A percentile compares a stretch with the other conserved stretches of the same genome.
phyloP scores from a whole-genome alignment of 176 grass and related monocot species.

The Tillandsia leiboldiana region DNA sequence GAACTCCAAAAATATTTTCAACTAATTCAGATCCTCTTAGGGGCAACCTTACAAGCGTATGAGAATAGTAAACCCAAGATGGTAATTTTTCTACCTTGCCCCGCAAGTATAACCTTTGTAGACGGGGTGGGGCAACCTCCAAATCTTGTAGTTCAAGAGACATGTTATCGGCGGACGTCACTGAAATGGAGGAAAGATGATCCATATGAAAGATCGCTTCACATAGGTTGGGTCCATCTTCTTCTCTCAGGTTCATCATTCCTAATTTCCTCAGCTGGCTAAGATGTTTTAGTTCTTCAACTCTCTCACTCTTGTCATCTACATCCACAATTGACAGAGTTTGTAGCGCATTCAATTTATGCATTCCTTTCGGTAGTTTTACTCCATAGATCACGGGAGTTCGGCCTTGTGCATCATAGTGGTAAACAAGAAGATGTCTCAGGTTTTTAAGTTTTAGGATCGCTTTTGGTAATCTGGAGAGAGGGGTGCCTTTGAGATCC shows the following conservation, averaged over 20 bases:
- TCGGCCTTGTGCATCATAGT: constrained; percentile 4
- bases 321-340: constrained; percentile 27
- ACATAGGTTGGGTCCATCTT: constrained; percentile 18
- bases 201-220: constrained; percentile 18
- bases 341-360: constrained; percentile 22
- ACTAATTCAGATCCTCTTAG: constrained; percentile 21
- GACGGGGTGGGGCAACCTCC: neutral
- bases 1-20: constrained; percentile 12
- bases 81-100: constrained; percentile 18
- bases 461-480: constrained; percentile 18
- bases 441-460: constrained; percentile 24
- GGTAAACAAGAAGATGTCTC: constrained; percentile 31
- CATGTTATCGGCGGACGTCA: constrained; percentile 10
- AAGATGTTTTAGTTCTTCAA: constrained; percentile 17
- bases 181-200: constrained; percentile 21
- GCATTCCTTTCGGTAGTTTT: constrained; percentile 21
- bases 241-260: constrained; percentile 24
- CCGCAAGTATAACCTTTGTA: constrained; percentile 25
- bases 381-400: constrained; percentile 15
- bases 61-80: constrained; percentile 17
- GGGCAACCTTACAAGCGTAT: constrained; percentile 18
- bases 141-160: constrained; percentile 13
- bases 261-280: constrained; percentile 31
- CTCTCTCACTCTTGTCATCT: constrained; percentile 7
- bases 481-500: constrained; percentile 31